phyloP scores from a whole-genome alignment of 441 rosid genomes.

The Corymbia citriodora region DNA sequence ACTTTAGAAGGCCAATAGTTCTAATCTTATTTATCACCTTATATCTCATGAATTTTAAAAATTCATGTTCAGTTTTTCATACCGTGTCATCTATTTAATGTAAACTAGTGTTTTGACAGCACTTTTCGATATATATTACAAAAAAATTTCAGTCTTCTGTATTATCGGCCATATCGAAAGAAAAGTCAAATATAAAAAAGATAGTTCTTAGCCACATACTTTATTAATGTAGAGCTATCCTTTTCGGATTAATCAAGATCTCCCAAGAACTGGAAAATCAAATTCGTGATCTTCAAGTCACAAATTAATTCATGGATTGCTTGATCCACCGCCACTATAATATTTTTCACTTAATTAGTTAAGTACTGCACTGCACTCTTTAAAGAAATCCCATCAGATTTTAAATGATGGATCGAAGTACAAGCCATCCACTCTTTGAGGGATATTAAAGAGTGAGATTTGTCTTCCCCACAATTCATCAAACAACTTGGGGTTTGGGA shows the following conservation, averaged over 20 bases:
- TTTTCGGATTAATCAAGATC: not conserved
- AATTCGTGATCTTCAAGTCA: not conserved
- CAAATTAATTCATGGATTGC: not conserved
- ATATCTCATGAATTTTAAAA: not conserved
- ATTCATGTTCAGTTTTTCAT: not conserved
- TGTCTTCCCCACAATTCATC: not conserved
- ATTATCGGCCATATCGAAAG: not conserved
- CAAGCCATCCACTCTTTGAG: not conserved
- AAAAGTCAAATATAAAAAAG: not conserved
- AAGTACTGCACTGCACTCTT: not conserved
- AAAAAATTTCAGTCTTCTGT: not conserved
- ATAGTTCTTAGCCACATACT: not conserved
- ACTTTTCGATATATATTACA: not conserved
- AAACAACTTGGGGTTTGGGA: not conserved
- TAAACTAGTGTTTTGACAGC: not conserved
- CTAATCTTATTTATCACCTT: not conserved
- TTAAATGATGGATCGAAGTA: not conserved
- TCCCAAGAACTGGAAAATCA: not conserved
- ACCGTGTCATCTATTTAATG: not conserved
- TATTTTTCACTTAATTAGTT: not conserved
- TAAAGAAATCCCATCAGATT: not conserved
- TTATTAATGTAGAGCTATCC: not conserved
- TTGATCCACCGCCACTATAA: not conserved
- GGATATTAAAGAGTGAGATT: not conserved
- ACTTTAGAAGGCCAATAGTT: not conserved